Evolutionary conservation across 306 rosid genomes (phyloP).

Genomic region (Cucumis cinereus): DNA sequence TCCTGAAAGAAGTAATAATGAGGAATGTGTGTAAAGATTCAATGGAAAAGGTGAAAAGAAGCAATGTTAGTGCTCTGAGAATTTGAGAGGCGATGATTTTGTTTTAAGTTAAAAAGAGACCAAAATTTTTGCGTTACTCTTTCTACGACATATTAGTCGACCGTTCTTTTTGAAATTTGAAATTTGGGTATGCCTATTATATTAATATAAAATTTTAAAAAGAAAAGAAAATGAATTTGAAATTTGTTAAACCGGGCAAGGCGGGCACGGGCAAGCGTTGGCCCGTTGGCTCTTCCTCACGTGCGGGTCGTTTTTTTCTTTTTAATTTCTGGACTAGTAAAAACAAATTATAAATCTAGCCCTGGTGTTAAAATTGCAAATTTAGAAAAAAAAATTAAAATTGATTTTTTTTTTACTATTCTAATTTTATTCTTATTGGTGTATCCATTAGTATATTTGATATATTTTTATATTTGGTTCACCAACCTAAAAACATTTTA

Average conservation of each 20-base stretch:
- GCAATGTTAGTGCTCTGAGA: not conserved
- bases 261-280: not conserved
- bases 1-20: not conserved
- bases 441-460: no score
- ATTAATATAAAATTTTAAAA: not conserved
- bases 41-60: not conserved
- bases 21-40: not conserved
- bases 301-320: not conserved
- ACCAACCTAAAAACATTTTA: no score
- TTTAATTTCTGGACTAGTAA: not conserved
- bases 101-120: not conserved
- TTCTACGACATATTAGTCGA: not conserved
- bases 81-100: not conserved
- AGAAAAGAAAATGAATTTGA: not conserved
- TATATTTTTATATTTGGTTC: no score
- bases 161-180: constrained; percentile 15
- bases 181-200: not conserved
- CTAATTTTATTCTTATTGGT: no score
- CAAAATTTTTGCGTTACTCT: constrained; percentile 3
- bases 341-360: no score
- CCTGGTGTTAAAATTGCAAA: no score
- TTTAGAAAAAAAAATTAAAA: no score
- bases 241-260: not conserved
- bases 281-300: not conserved
- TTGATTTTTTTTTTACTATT: no score